Evolutionary conservation across 176 grass and related monocot species (phyloP), one percentile per base, ranked within the genome.

Genomic region (Oryza officinalis): DNA sequence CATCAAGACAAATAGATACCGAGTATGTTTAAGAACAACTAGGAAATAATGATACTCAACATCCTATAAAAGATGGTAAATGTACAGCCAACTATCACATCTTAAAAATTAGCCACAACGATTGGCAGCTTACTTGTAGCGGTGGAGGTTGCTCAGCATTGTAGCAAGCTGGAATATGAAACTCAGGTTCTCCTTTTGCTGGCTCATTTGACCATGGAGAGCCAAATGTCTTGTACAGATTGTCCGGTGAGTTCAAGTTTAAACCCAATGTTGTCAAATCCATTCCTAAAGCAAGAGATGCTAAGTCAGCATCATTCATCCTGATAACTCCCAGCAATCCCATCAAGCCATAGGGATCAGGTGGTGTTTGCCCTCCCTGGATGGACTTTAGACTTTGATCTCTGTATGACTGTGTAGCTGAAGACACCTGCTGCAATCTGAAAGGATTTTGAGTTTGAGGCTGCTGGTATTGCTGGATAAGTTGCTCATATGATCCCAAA

Each of bases 151-250:
- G 83, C 73, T 94, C 94, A 61, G 83, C 33, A 70, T 38, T 87
- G 71, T 98, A 98, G 84, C 96, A 96, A 52, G 84, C 65, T 65
- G 96, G 96, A 82, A 92, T 96, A 32, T 73, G 83, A 89, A 85
- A 98, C 30, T 98, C 96, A n/a, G 91, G 83, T 65, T 98, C 96
- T 70, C 93, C 93, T 88, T 90, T 96, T 64, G 85, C 80, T 67
- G 91, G 80, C 17, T 98, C 96, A 83, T 92, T 86, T 65, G 91
- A 96, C 93, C 93, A 98, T 18, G 96, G 96, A 81, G 93, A 95
- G 74, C 89, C 91, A 94, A 98, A 98, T 30, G 90, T 98, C 91
- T 90, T 92, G 82, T 95, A 93, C 64, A 98, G 83, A 94, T 89
- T 95, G 70, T 98, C 96, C 61, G 85, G 77, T 74, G 96, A 93